Conservation (phyloP, 495 filamentous ascomycete genomes). For the Aspergillus mulundensis region DNA sequence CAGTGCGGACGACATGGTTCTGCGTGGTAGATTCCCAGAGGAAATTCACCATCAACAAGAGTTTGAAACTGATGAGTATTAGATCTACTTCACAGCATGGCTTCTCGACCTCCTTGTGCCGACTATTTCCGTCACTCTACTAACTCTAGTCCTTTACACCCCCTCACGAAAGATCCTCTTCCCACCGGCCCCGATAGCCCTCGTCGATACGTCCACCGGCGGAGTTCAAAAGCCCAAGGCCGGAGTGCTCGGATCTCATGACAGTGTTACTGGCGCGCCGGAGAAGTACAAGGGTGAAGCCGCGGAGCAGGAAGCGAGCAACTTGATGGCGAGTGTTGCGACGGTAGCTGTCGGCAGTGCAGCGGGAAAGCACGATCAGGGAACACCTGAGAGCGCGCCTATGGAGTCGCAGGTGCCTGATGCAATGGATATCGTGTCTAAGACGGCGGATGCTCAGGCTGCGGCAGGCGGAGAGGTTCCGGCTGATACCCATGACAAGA, state of each 20-base stretch:
- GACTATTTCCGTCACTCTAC: not conserved
- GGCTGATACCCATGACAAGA: conserved; percentile 63
- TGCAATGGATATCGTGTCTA: conserved; percentile 51
- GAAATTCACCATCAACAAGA: not conserved
- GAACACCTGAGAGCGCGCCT: conserved; percentile 39
- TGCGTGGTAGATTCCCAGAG: conserved; percentile 44
- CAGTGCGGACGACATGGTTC: conserved; percentile 62
- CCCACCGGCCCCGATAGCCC: conserved; percentile 64
- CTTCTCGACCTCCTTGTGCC: conserved; percentile 59
- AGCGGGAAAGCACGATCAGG: conserved; percentile 64
- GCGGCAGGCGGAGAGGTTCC: conserved; percentile 44
- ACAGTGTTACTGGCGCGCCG: conserved; percentile 75
- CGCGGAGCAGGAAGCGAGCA: conserved; percentile 79
- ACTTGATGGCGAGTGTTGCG: conserved; percentile 73
- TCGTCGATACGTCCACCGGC: conserved; percentile 60
- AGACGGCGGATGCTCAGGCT: conserved; percentile 56
- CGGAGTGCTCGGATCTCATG: conserved; percentile 69
- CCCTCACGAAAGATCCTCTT: conserved; percentile 63
- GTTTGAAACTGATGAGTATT: not conserved
- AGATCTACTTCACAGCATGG: conserved; percentile 77
- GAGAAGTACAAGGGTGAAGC: conserved; percentile 85
- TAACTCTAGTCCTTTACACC: conserved; percentile 55
- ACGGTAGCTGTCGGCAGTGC: conserved; percentile 71
- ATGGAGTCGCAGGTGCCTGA: conserved; percentile 54
- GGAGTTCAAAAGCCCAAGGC: conserved; percentile 61